phyloP scores from a whole-genome alignment of 306 rosid genomes.

The Vachellia pachyceras region DNA sequence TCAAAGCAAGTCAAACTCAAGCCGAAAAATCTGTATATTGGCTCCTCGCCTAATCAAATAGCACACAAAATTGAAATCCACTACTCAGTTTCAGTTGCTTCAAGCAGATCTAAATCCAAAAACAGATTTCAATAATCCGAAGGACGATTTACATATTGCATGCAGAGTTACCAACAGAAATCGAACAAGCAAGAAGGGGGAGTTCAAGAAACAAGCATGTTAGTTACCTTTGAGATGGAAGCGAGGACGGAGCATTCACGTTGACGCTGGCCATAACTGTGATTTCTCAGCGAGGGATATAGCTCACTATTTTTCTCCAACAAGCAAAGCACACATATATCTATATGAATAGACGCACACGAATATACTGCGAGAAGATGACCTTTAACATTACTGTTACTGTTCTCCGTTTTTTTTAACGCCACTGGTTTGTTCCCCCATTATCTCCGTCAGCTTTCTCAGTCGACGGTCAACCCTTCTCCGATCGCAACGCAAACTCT shows the following conservation, averaged over 20 bases:
- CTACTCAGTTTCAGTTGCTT: background rate
- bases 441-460: no score
- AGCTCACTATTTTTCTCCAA: background rate
- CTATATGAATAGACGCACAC: no score
- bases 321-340: no score
- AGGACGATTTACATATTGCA: background rate
- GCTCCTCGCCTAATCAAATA: constrained; percentile 1
- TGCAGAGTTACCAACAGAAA: background rate
- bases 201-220: background rate
- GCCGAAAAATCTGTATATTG: background rate
- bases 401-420: background rate
- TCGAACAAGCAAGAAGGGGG: background rate
- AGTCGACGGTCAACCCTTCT: background rate
- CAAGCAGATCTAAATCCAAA: constrained; percentile 12
- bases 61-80: background rate
- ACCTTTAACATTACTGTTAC: background rate
- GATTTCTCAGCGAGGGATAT: background rate
- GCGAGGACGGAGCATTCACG: constrained; percentile 25
- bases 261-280: constrained; percentile 35
- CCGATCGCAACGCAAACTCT: no score
- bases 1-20: constrained; percentile 24
- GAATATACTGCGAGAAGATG: background rate
- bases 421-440: background rate
- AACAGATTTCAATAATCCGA: background rate
- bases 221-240: constrained; percentile 46